phyloP scores from a whole-genome alignment of 352 stramenopile species.

The Phytophthora kernoviae region DNA sequence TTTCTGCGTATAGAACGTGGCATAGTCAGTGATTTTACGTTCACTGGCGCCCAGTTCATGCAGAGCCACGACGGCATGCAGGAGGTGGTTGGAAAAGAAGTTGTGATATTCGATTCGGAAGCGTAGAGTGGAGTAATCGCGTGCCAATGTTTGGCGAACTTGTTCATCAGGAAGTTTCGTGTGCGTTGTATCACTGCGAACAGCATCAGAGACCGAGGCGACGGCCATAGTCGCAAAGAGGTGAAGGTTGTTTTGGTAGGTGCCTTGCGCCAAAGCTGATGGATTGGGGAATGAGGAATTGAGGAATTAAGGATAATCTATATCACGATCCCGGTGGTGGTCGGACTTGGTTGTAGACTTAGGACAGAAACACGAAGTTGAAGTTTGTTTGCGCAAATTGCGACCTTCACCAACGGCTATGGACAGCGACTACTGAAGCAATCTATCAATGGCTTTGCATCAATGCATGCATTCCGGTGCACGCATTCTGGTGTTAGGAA shows the following conservation, averaged over 20 bases:
- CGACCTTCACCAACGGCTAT: too few species aligned
- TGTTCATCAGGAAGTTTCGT: constrained; percentile 26
- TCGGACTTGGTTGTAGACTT: too few species aligned
- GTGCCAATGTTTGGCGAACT: constrained; percentile 30
- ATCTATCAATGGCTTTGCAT: too few species aligned
- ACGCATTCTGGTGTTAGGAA: too few species aligned
- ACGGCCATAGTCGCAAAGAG: constrained; percentile 2
- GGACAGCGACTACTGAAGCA: too few species aligned
- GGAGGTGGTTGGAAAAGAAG: constrained; percentile 49
- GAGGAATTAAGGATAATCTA: too few species aligned
- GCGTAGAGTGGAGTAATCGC: constrained; percentile 36
- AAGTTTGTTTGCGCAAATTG: too few species aligned
- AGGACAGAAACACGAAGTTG: too few species aligned
- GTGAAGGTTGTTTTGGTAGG: background rate
- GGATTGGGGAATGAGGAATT: constrained; percentile 24
- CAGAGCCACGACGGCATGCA: constrained; percentile 46
- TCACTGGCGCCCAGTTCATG: constrained; percentile 39
- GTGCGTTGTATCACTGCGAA: too few species aligned
- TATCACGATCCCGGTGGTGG: too few species aligned
- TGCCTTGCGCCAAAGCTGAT: background rate
- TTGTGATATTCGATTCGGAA: constrained; percentile 47
- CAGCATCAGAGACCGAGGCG: too few species aligned
- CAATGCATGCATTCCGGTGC: too few species aligned
- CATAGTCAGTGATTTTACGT: constrained; percentile 35
- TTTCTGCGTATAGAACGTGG: constrained; percentile 33